phyloP scores from a whole-genome alignment of 257 asterid species.

The Lycium ferocissimum region DNA sequence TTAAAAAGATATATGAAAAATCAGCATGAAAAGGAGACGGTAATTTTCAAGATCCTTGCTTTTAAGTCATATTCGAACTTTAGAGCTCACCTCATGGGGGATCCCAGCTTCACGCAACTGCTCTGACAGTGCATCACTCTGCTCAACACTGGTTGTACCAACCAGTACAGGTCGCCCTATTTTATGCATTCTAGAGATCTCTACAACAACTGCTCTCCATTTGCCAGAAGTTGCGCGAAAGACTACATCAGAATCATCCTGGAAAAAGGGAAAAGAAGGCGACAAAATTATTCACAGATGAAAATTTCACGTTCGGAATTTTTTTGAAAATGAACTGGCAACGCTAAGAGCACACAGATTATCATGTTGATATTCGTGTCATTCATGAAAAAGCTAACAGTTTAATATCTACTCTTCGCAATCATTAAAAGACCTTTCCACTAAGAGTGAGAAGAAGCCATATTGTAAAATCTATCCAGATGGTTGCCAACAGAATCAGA shows the following conservation, averaged over 20 bases:
- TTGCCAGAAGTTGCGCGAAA: slow-evolving; percentile 89
- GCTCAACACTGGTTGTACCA: slow-evolving; percentile 99
- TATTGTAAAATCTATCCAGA: slow-evolving; percentile 7
- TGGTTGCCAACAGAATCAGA: not conserved
- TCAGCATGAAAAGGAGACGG: slow-evolving; percentile 24
- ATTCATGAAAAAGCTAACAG: slow-evolving; percentile 11
- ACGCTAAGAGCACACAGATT: slow-evolving; percentile 2
- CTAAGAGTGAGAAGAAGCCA: slow-evolving; percentile 18
- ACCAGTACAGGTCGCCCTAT: slow-evolving; percentile 98
- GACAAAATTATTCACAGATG: slow-evolving; percentile 17
- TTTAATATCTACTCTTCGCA: not conserved
- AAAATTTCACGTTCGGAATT: not conserved
- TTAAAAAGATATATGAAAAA: not conserved
- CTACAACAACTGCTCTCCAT: slow-evolving; percentile 97
- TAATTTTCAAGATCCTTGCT: slow-evolving; percentile 19
- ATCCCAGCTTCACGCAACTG: slow-evolving; percentile 88
- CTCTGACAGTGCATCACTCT: slow-evolving; percentile 89
- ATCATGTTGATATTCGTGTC: not conserved
- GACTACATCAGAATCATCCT: slow-evolving; percentile 99
- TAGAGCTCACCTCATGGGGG: slow-evolving; percentile 77
- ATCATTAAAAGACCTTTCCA: slow-evolving; percentile 4
- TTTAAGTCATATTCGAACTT: slow-evolving; percentile 19
- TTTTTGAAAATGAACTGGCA: not conserved
- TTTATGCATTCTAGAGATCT: slow-evolving; percentile 95
- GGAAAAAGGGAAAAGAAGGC: slow-evolving; percentile 31